These are phyloP conservation scores for Botrytis medusae DNA, from an alignment of 2,329 filamentous ascomycete genomes.

Conservation along the genomic window DNA sequence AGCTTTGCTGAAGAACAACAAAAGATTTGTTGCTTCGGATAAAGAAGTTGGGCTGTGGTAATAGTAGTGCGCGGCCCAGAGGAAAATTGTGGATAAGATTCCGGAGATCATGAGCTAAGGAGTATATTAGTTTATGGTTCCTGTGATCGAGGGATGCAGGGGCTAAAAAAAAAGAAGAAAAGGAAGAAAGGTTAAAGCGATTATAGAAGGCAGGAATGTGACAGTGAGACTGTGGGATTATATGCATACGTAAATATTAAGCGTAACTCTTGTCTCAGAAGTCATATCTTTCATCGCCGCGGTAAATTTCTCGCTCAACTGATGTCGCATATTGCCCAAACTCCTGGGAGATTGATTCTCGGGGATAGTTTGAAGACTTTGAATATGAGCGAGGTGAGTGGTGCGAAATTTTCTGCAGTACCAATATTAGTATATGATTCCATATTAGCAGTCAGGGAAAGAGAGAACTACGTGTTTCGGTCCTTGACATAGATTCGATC, in stretches of 20 bases:
- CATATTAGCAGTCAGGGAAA: not conserved
- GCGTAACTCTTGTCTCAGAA: not conserved
- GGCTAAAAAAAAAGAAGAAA: not conserved
- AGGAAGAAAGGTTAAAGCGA: not conserved
- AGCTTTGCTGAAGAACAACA: not conserved
- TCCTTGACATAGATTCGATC: not conserved
- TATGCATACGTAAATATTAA: not conserved
- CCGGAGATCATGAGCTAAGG: not conserved
- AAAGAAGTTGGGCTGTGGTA: not conserved
- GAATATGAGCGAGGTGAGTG: not conserved
- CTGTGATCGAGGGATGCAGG: not conserved
- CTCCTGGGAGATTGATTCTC: not conserved
- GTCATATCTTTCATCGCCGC: slow-evolving; percentile 8
- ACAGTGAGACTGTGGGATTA: not conserved
- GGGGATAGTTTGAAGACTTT: not conserved
- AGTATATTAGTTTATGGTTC: not conserved
- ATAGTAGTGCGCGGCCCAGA: not conserved
- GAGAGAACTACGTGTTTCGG: not conserved
- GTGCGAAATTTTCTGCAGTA: not conserved
- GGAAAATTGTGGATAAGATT: not conserved
- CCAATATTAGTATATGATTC: not conserved
- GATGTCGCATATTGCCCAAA: not conserved
- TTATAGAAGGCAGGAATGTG: not conserved
- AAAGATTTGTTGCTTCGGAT: not conserved
- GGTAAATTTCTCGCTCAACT: not conserved